Evolutionary conservation across 2,329 filamentous ascomycete genomes (phyloP).

Genomic region (Botrytis tulipae): DNA sequence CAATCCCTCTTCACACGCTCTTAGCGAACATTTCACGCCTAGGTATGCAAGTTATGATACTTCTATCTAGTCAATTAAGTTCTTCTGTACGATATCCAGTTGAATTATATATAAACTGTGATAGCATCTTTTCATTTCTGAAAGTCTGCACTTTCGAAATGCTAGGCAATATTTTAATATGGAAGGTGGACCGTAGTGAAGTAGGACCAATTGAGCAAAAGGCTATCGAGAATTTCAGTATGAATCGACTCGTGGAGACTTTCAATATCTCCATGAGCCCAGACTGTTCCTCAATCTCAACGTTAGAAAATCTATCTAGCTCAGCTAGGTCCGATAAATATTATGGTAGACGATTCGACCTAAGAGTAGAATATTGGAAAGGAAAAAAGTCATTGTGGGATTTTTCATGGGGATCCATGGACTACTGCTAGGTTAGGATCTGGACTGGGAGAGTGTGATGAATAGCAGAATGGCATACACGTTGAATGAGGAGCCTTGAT

Average conservation of each 20-base stretch:
- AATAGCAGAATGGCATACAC: not conserved
- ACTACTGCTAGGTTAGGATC: not conserved
- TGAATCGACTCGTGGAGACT: rapidly evolving
- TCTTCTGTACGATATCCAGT: too few species aligned
- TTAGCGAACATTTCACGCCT: too few species aligned
- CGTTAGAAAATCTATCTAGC: not conserved
- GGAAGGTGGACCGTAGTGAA: not conserved
- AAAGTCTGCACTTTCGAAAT: not conserved
- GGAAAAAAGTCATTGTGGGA: not conserved
- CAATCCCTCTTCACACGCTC: too few species aligned
- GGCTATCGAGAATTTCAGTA: not conserved
- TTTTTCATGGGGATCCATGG: not conserved
- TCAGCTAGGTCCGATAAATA: not conserved
- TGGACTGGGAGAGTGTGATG: not conserved
- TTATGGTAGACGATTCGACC: not conserved
- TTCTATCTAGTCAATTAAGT: too few species aligned
- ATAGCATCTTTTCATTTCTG: not conserved
- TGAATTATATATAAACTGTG: too few species aligned
- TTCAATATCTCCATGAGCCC: not conserved
- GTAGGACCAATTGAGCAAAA: rapidly evolving
- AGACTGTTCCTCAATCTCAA: not conserved
- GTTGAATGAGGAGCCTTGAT: not conserved
- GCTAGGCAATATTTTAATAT: not conserved
- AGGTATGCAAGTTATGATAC: too few species aligned
- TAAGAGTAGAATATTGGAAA: not conserved